Conservation (phyloP, 2,329 filamentous ascomycete genomes). For the Aspergillus transmontanensis region DNA sequence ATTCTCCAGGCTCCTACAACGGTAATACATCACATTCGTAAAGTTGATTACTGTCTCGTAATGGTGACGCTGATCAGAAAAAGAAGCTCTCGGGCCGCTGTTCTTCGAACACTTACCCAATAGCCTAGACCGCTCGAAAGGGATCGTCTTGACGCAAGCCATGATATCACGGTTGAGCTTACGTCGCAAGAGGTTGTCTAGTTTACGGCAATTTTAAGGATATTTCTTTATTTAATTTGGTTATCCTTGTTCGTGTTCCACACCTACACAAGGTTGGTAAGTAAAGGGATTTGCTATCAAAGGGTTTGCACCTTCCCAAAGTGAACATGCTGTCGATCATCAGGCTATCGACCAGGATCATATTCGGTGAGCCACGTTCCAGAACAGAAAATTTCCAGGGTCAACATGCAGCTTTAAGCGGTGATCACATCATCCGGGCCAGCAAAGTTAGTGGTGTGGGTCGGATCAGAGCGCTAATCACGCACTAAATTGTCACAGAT, state of each 20-base stretch:
- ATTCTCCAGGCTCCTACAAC: neutral
- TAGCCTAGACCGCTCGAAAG: slow-evolving; percentile 11
- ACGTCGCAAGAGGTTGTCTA: neutral
- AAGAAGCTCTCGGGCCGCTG: slow-evolving; percentile 7
- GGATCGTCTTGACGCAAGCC: slow-evolving; percentile 19
- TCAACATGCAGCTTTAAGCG: slow-evolving; percentile 20
- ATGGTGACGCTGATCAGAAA: slow-evolving; percentile 9
- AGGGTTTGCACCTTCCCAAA: slow-evolving; percentile 1
- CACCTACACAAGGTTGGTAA: neutral
- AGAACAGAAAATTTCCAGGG: slow-evolving; percentile 19
- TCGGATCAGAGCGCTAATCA: slow-evolving; percentile 2
- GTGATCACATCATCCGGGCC: slow-evolving; percentile 23
- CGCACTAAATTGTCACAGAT: slow-evolving; percentile 4
- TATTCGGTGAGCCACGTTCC: slow-evolving; percentile 26
- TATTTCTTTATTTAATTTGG: neutral
- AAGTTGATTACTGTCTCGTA: slow-evolving; percentile 7
- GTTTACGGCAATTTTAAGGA: neutral
- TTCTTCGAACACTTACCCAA: slow-evolving; percentile 1
- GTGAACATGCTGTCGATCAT: slow-evolving; percentile 8
- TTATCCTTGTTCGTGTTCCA: neutral
- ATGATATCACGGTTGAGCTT: slow-evolving; percentile 21
- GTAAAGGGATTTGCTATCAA: neutral
- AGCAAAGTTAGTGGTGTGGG: slow-evolving; percentile 23
- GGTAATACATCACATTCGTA: slow-evolving; percentile 2
- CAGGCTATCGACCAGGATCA: slow-evolving; percentile 2